Conservation (phyloP, 441 rosid genomes). For the Adansonia grandidieri region DNA sequence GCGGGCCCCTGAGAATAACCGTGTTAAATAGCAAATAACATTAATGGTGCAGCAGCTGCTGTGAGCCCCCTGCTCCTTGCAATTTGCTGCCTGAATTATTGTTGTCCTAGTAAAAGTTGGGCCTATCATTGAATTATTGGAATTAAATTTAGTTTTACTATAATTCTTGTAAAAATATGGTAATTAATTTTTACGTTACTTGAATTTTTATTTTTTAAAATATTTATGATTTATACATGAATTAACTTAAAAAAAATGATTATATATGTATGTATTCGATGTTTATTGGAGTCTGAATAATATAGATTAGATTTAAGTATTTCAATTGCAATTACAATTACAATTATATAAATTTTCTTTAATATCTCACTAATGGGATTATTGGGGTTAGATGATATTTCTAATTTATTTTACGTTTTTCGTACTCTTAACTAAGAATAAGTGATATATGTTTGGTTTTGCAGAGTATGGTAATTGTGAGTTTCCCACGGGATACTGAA, state of each 20-base stretch:
- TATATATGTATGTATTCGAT: too few relatives aligned
- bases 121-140: neutral
- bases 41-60: neutral
- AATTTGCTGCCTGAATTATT: neutral
- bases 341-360: too few relatives aligned
- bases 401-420: neutral
- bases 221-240: too few relatives aligned
- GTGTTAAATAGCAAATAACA: neutral
- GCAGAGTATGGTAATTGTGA: constrained; percentile 77
- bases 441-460: constrained; percentile 17
- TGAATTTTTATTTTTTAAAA: too few relatives aligned
- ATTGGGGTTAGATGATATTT: too few relatives aligned
- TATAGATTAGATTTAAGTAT: too few relatives aligned
- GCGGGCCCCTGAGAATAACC: neutral
- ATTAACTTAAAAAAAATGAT: too few relatives aligned
- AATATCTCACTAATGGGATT: too few relatives aligned
- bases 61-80: neutral
- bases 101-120: neutral
- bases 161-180: neutral
- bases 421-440: too few relatives aligned
- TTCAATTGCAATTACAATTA: too few relatives aligned
- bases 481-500: constrained; percentile 73
- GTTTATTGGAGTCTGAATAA: too few relatives aligned
- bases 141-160: neutral
- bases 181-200: neutral